These are phyloP conservation scores for Phytophthora multivora DNA, from an alignment of 352 stramenopile genomes.

Conservation along the genomic window DNA sequence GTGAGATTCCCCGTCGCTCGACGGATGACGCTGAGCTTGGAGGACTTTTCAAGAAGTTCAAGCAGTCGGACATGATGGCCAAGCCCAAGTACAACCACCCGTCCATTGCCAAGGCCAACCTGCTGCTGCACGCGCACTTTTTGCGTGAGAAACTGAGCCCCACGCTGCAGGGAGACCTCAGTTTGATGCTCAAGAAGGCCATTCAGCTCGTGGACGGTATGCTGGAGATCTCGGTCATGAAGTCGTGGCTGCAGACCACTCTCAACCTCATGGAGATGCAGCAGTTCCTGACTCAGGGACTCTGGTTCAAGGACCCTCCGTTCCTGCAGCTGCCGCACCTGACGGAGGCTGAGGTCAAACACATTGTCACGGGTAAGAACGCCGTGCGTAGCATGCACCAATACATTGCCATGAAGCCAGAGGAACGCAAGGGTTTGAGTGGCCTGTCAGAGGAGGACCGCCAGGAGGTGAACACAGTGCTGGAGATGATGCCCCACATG, in stretches of 20 bases:
- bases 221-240: conserved; percentile 97
- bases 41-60: conserved; percentile 76
- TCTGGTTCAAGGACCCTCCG: conserved; percentile 93
- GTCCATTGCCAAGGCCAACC: conserved; percentile 82
- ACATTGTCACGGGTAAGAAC: conserved; percentile 93
- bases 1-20: conserved; percentile 72
- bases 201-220: conserved; percentile 98
- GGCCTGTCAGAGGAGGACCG: conserved; percentile 92
- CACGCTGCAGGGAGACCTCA: conserved; percentile 86
- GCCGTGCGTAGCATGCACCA: conserved; percentile 92
- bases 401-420: conserved; percentile 92
- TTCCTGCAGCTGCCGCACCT: conserved; percentile 93
- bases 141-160: conserved; percentile 85
- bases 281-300: conserved; percentile 96
- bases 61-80: conserved; percentile 77
- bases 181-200: conserved; percentile 95
- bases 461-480: conserved; percentile 93
- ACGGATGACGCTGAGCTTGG: conserved; percentile 71
- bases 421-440: conserved; percentile 93
- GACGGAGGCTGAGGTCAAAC: conserved; percentile 90
- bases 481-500: conserved; percentile 95
- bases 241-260: conserved; percentile 94
- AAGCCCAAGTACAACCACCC: conserved; percentile 90
- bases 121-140: conserved; percentile 96
- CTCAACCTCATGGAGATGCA: conserved; percentile 97